phyloP scores from a whole-genome alignment of 257 asterid genomes.

The Plantago major region DNA sequence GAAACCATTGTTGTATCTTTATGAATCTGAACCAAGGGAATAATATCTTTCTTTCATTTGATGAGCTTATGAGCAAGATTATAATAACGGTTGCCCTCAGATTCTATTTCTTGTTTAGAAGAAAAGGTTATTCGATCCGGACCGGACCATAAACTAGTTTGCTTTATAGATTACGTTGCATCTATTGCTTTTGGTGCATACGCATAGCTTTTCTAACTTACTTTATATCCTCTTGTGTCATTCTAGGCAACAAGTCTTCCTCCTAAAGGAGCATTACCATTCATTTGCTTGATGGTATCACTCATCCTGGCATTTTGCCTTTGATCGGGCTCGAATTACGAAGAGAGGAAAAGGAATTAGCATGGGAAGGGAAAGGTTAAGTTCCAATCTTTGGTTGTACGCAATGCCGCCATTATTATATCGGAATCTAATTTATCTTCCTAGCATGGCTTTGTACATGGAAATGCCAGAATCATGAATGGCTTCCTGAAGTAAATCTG shows the following conservation, averaged over 20 bases:
- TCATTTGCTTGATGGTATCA: constrained; percentile 27
- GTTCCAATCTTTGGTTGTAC: constrained; percentile 15
- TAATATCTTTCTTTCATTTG: too few relatives aligned
- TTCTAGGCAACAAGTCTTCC: constrained; percentile 36
- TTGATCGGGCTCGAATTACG: constrained; percentile 1
- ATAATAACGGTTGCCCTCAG: too few relatives aligned
- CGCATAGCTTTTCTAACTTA: neutral
- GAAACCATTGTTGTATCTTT: too few relatives aligned
- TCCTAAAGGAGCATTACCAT: constrained; percentile 22
- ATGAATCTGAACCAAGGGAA: too few relatives aligned
- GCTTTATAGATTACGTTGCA: neutral
- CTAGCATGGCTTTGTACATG: neutral
- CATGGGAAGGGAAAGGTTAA: constrained; percentile 19
- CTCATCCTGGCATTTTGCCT: constrained; percentile 19
- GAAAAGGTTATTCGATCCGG: too few relatives aligned
- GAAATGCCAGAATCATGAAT: constrained; percentile 1
- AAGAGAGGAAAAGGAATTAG: constrained; percentile 10
- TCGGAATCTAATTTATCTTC: constrained; percentile 19
- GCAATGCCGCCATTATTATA: neutral
- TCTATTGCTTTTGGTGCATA: neutral
- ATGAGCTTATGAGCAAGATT: too few relatives aligned
- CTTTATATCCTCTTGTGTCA: neutral
- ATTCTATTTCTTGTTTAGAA: too few relatives aligned
- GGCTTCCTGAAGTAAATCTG: neutral
- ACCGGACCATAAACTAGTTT: too few relatives aligned